Evolutionary conservation across 768 basidiomycete genomes (phyloP).

Genomic region (Agrocybe chaxingu): DNA sequence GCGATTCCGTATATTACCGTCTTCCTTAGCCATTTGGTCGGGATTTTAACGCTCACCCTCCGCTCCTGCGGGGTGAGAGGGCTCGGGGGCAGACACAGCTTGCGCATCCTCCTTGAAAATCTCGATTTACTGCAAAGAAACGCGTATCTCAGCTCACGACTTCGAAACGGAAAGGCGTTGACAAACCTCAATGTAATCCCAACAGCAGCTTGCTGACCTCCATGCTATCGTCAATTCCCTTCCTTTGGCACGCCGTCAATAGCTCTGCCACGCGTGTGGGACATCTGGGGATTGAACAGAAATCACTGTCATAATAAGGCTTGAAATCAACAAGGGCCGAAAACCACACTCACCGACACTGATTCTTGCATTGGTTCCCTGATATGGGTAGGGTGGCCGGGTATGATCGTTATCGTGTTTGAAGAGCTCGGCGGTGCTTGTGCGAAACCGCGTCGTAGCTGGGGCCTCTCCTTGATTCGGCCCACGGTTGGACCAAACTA

Average conservation of each 20-base stretch:
- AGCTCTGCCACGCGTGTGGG: constrained; percentile 9
- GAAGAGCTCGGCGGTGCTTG: too few species aligned
- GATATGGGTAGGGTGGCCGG: too few species aligned
- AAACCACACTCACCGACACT: constrained; percentile 18
- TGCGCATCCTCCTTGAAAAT: constrained; percentile 22
- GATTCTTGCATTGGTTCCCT: constrained; percentile 25
- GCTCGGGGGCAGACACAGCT: constrained; percentile 27
- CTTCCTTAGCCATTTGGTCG: constrained; percentile 24
- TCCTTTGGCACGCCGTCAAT: constrained; percentile 21
- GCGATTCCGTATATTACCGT: constrained; percentile 26
- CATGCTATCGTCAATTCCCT: constrained; percentile 22
- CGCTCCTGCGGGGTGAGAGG: constrained; percentile 24
- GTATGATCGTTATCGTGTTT: too few species aligned
- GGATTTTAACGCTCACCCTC: constrained; percentile 23
- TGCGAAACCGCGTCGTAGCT: too few species aligned
- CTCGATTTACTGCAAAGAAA: constrained; percentile 21
- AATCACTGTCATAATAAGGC: not conserved
- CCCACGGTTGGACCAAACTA: too few species aligned
- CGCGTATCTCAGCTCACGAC: not conserved
- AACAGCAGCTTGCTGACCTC: constrained; percentile 21
- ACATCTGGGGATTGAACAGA: constrained; percentile 13
- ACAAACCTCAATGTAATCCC: constrained; percentile 26
- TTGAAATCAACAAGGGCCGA: not conserved
- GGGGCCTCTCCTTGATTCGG: too few species aligned
- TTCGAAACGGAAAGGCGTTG: not conserved